Percentiles rank a stretch among this genome's conserved stretches.
Evolutionary conservation across 495 filamentous ascomycete genomes (phyloP).

Genomic region (Talaromyces wortmannii): DNA sequence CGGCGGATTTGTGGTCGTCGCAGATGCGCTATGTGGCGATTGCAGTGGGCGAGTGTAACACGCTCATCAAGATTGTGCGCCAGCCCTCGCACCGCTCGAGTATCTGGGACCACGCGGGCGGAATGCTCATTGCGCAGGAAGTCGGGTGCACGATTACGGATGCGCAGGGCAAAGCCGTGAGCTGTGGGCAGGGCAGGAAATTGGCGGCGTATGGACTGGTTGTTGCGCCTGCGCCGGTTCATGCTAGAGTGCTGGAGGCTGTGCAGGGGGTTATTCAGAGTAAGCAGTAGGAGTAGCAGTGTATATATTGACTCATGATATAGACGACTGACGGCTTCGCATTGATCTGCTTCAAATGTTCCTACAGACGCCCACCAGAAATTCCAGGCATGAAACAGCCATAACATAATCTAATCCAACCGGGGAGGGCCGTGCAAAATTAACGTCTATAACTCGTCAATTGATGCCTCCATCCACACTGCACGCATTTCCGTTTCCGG

Average conservation of each 20-base stretch:
- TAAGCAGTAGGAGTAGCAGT: background rate
- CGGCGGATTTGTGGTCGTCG: conserved; percentile 53
- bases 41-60: conserved; percentile 46
- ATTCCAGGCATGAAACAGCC: too few relatives aligned
- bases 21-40: conserved; percentile 59
- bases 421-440: too few relatives aligned
- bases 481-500: too few relatives aligned
- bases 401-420: too few relatives aligned
- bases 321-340: too few relatives aligned
- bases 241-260: conserved; percentile 28
- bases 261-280: conserved; percentile 13
- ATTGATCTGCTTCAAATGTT: too few relatives aligned
- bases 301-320: too few relatives aligned
- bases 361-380: too few relatives aligned
- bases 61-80: conserved; percentile 56
- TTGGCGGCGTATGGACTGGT: conserved; percentile 38
- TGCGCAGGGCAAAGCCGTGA: conserved; percentile 39
- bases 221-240: conserved; percentile 32
- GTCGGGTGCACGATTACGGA: conserved; percentile 58
- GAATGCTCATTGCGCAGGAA: conserved; percentile 61
- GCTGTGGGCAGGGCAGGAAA: conserved; percentile 32
- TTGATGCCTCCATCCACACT: too few relatives aligned
- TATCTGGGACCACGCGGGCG: conserved; percentile 68
- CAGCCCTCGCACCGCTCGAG: conserved; percentile 45
- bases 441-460: too few relatives aligned